Base-by-base conservation (phyloP, 2,329 filamentous ascomycete species). In the Aspergillus sp. region DNA sequence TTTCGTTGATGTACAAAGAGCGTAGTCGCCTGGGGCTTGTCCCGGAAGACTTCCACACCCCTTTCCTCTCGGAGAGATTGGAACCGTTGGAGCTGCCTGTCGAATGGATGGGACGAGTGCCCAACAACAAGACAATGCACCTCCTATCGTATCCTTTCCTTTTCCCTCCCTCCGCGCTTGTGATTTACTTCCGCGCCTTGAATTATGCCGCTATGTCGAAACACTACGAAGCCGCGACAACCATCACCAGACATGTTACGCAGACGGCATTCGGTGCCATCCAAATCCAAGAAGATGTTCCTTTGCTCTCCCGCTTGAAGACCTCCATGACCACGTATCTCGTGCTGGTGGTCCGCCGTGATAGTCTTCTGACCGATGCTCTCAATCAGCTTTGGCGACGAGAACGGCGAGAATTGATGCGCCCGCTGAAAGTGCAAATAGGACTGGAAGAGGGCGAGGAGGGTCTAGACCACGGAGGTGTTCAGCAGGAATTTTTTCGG, bases 401-500 rank as follows among this genome's bases (percentile, higher is more conserved):
- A 39, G 89, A 97, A 74, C 86, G 87, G 69, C 84, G 90, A 39
- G 92, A 97, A 76, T 80, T 98, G 3, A 80, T 94, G 69, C 86
- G 92, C 26, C 95, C 95, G 1, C 78, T 99, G 36, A 96, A 96
- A 69, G 89, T 99, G 9, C 88, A 91, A 54, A 85, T 98, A 58
- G 92, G 92, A 3, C 89, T 92, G 71, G 88, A 91, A 36, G 82
- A 83, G 55, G 91, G 92, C 31, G 95, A 98, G 74, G 88, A 96
- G 72, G 95, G 95, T 0, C 86, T 96, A 36, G 95, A 99, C 73
- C 92, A 94, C 52, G 95, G 95, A 49, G 95, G 95, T 63, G 93
- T 99, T 1, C 94, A 97, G 68, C 93, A 96, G 72, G 95, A 99
- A 64, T 98, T 96, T 73, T 98, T 99, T 78, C 87, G 92, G 16